phyloP scores from a whole-genome alignment of 2,329 filamentous ascomycete genomes.

The Phaeosphaeriaceae sp. region DNA sequence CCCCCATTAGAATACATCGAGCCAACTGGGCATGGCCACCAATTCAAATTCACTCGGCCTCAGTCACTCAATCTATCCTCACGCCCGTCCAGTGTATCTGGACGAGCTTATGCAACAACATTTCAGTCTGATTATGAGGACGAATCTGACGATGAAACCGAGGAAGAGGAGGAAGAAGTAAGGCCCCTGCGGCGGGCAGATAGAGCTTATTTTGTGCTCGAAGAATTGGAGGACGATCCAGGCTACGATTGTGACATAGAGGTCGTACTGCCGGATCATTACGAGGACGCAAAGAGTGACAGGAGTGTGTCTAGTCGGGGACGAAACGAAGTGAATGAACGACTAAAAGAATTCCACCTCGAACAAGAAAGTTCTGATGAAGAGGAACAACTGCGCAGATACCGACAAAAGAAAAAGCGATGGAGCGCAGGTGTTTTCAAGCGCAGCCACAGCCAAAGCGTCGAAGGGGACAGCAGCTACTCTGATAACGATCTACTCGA shows the following conservation, averaged over 20 bases:
- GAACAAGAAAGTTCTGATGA: constrained; percentile 42
- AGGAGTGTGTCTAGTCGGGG: constrained; percentile 21
- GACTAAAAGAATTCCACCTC: constrained; percentile 46
- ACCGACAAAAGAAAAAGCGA: constrained; percentile 48
- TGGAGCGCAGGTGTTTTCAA: constrained; percentile 54
- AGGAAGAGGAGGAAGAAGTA: constrained; percentile 31
- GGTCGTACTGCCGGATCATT: constrained; percentile 53
- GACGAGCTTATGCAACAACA: constrained; percentile 38
- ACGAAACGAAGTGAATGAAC: constrained; percentile 40
- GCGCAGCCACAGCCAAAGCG: constrained; percentile 54
- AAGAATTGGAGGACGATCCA: constrained; percentile 50
- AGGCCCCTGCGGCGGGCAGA: constrained; percentile 33
- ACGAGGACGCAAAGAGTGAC: constrained; percentile 51
- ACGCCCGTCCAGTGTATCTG: constrained; percentile 48
- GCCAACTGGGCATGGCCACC: constrained; percentile 42
- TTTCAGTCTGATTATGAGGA: constrained; percentile 40
- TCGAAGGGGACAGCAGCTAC: constrained; percentile 52
- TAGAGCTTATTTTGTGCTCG: constrained; percentile 48
- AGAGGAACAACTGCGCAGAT: constrained; percentile 37
- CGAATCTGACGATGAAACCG: constrained; percentile 36
- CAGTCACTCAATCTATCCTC: constrained; percentile 44
- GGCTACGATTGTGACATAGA: constrained; percentile 52
- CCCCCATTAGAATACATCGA: constrained; percentile 47
- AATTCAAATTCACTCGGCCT: constrained; percentile 47
- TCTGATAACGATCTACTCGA: constrained; percentile 51